Conservation (phyloP, 352 stramenopile species). For the Lagenidium giganteum region DNA sequence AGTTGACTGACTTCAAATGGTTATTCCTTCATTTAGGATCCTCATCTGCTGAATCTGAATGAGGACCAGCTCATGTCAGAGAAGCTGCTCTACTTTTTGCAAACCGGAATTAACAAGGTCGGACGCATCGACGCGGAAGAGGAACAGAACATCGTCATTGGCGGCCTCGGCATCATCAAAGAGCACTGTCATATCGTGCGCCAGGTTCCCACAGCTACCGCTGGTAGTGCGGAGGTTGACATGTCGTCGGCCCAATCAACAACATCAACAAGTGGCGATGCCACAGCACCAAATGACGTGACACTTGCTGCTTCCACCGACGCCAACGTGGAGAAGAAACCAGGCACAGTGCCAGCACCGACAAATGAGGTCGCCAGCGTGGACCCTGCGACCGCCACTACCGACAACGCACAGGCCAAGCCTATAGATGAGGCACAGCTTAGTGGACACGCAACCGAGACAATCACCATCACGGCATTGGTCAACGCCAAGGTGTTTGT, state of each 20-base stretch:
- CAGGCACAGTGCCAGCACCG: too few relatives aligned
- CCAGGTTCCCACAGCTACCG: not conserved
- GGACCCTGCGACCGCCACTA: not conserved
- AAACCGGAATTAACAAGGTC: slow-evolving; percentile 46
- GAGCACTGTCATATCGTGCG: slow-evolving; percentile 57
- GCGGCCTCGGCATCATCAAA: slow-evolving; percentile 72
- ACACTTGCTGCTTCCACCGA: not conserved
- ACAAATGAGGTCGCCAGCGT: too few relatives aligned
- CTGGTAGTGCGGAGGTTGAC: too few relatives aligned
- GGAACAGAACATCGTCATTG: slow-evolving; percentile 74
- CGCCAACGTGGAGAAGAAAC: not conserved
- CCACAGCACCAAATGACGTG: too few relatives aligned
- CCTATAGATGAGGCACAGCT: too few relatives aligned
- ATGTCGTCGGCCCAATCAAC: too few relatives aligned
- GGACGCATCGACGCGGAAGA: slow-evolving; percentile 58
- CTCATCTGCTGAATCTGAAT: slow-evolving; percentile 83
- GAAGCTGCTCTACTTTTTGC: slow-evolving; percentile 79
- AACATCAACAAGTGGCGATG: too few relatives aligned
- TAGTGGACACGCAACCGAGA: too few relatives aligned
- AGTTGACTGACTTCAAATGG: not conserved
- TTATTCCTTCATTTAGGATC: slow-evolving; percentile 23
- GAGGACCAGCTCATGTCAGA: slow-evolving; percentile 85
- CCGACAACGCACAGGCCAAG: not conserved
- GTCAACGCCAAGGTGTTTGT: slow-evolving; percentile 57
- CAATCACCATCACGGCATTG: slow-evolving; percentile 24